These are phyloP conservation scores for Adansonia grandidieri DNA, from an alignment of 441 rosid genomes.

Conservation along the genomic window DNA sequence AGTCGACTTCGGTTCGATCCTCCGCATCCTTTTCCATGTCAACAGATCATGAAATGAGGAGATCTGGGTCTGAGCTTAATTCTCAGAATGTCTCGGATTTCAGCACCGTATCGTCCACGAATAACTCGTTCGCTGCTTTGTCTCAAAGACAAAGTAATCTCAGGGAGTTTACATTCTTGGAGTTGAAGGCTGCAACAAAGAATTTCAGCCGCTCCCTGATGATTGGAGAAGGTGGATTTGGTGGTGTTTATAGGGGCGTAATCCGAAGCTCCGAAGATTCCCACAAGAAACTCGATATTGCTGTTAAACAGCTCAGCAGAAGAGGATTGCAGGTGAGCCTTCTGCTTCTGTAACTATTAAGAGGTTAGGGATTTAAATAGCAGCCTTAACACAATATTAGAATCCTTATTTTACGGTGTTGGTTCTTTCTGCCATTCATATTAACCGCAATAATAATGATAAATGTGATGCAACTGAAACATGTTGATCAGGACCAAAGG, in stretches of 20 bases:
- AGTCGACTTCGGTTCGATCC: conserved; percentile 42
- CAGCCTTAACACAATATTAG: not conserved
- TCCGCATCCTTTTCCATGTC: conserved; percentile 42
- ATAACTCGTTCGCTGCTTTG: conserved; percentile 64
- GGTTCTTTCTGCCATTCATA: not conserved
- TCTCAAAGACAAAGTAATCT: conserved; percentile 73
- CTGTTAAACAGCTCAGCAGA: conserved; percentile 85
- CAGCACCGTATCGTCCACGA: conserved; percentile 62
- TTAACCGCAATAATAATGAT: not conserved
- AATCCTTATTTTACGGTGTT: not conserved
- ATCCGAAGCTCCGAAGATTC: conserved; percentile 54
- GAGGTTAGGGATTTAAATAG: too few relatives aligned
- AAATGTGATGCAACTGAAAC: too few relatives aligned
- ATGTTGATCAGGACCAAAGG: not conserved
- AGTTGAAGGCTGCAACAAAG: conserved; percentile 65
- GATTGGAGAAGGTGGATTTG: conserved; percentile 81
- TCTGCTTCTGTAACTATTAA: not conserved
- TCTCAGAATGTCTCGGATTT: conserved; percentile 67
- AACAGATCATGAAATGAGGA: conserved; percentile 48
- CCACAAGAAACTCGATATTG: conserved; percentile 67
- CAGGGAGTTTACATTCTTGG: conserved; percentile 54
- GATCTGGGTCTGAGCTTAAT: conserved; percentile 69
- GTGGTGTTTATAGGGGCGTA: conserved; percentile 60
- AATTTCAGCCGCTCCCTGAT: conserved; percentile 68
- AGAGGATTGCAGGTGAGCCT: conserved; percentile 79